These are phyloP conservation scores for Achlya hypogyna DNA, from an alignment of 352 stramenopile genomes.

Conservation along the genomic window DNA sequence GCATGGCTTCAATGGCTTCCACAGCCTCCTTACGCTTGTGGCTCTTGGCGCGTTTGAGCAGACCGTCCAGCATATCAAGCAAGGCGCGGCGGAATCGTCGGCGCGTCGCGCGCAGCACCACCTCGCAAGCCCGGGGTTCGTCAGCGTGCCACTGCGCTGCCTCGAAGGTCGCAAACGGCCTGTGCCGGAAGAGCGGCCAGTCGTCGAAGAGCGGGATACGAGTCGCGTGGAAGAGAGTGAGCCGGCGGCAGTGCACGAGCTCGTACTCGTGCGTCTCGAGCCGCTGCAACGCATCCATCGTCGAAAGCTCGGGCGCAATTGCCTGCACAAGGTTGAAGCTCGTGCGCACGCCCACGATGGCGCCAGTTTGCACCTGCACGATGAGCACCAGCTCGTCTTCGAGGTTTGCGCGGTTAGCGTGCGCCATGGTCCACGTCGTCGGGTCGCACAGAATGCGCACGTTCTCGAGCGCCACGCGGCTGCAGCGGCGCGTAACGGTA, in stretches of 20 bases:
- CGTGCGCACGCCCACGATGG: neutral
- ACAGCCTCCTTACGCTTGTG: constrained; percentile 1
- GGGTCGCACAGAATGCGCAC: neutral
- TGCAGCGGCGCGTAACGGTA: neutral
- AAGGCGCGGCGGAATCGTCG: neutral
- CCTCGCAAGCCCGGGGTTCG: neutral
- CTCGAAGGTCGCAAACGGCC: neutral
- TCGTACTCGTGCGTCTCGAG: neutral
- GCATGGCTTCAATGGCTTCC: neutral
- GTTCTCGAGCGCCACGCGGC: neutral
- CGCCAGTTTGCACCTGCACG: neutral
- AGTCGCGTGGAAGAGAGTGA: constrained; percentile 1
- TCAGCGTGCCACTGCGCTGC: neutral
- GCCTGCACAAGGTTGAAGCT: constrained; percentile 5
- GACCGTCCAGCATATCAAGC: neutral
- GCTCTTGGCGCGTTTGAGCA: neutral
- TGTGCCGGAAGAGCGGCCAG: constrained; percentile 2
- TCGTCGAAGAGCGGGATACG: constrained; percentile 2
- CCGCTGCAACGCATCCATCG: constrained; percentile 4
- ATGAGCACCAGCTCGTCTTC: neutral
- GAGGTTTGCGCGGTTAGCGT: neutral
- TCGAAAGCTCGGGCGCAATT: neutral
- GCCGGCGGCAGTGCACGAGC: neutral
- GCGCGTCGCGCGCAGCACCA: neutral
- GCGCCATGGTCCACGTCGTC: constrained; percentile 6